Conservation (phyloP, 2,329 filamentous ascomycete genomes). For the Alternaria brassicae region DNA sequence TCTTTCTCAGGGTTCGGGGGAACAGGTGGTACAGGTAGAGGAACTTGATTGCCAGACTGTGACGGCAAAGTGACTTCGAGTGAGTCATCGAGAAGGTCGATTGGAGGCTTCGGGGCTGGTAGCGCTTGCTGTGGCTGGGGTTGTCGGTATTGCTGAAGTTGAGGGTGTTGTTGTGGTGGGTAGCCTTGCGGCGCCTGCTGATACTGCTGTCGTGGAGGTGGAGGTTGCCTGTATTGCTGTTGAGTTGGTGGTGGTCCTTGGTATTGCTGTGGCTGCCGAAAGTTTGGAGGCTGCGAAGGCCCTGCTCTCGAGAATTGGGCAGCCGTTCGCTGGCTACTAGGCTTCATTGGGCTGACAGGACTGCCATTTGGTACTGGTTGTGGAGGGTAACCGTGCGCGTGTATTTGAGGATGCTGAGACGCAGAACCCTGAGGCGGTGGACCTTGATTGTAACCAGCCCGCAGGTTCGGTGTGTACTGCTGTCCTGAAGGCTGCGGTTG, state of each 20-base stretch:
- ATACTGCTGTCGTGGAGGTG: slow-evolving; percentile 20
- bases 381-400: slow-evolving; percentile 33
- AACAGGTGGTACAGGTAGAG: slow-evolving; percentile 77
- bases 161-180: slow-evolving; percentile 24
- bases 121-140: slow-evolving; percentile 43
- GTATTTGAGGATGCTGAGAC: slow-evolving; percentile 35
- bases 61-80: slow-evolving; percentile 66
- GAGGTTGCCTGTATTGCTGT: slow-evolving; percentile 21
- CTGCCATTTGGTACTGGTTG: slow-evolving; percentile 40
- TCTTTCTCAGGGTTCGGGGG: slow-evolving; percentile 97
- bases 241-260: slow-evolving; percentile 20
- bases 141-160: slow-evolving; percentile 25
- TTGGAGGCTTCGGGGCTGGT: slow-evolving; percentile 26
- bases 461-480: slow-evolving; percentile 28
- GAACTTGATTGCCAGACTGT: slow-evolving; percentile 54
- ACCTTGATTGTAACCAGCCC: slow-evolving; percentile 33
- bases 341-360: slow-evolving; percentile 48
- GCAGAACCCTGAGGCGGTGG: slow-evolving; percentile 19
- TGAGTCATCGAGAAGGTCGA: slow-evolving; percentile 68
- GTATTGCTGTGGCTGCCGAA: slow-evolving; percentile 26
- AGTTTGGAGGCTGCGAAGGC: slow-evolving; percentile 24
- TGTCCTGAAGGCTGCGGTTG: slow-evolving; percentile 24
- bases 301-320: slow-evolving; percentile 32
- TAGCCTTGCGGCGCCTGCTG: slow-evolving; percentile 20
- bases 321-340: slow-evolving; percentile 33